Base-by-base conservation (phyloP, 495 filamentous ascomycete genomes). In the Hypoxylon cercidicola region DNA sequence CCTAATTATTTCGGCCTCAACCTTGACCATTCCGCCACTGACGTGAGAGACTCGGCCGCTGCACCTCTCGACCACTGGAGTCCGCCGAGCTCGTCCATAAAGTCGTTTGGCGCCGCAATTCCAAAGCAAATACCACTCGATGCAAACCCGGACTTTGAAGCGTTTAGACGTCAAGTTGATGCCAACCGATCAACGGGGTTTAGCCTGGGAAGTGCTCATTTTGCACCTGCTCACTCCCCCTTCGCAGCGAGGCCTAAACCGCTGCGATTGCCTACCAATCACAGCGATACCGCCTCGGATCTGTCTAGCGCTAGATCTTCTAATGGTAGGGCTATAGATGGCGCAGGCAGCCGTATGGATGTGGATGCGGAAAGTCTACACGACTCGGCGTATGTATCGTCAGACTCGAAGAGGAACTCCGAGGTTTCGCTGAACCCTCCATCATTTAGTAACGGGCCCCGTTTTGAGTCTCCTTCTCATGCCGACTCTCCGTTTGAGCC, bases 1-100 rank as follows among this genome's bases (percentile, higher is more conserved):
- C 89, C 91, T 16, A 92, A 89, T 71, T 97, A 97, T 75, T 97
- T 97, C 66, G 89, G 88, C 44, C 81, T 95, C 46, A 77, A 81
- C 25, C 77, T 90, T 51, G 89, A 94, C 40, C 79, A 84, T 28
- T 59, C 75, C 19, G 55, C 47, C 21, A 79, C 68, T 45, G 88
- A 90, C 62, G 74, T 83, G n/a, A 79, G 84, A 52, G 82, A 86
- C 47, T 89, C 89, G 1, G 81, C 80, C 46, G 77, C 81, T 40
- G 77, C 86, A 16, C 81, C 86, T 7, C 85, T 84, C 57, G 85
- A 87, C 64, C 89, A 89, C 76, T 93, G 89, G 88, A 90, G 89
- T 59, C 81, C 89, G 19, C 82, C 87, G 11, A 83, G 86, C 9
- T 87, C 90, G 4, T 87, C 85, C 39, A 79, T 91, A 30, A 87